Base-by-base conservation (phyloP, 345 rosid species). In the Populus pruinosa region DNA sequence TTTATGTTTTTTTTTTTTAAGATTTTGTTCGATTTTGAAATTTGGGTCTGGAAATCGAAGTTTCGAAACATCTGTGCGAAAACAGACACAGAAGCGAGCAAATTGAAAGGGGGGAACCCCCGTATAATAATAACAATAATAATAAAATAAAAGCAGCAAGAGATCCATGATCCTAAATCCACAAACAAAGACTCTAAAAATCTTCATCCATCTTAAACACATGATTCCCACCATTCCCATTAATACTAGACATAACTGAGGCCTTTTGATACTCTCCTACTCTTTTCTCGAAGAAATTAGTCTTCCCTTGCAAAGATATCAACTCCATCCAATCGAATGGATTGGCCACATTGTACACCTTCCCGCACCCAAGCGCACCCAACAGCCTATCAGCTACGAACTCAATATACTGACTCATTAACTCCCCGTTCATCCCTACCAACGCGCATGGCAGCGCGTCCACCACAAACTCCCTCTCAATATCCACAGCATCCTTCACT, bases 311-410 rank as follows among this genome's bases (percentile, higher is more conserved):
- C 59, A 92, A 83, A 2, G 94, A 90, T 1, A 94, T 94, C 70
- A 94, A 76, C 78, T 92, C 98, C 98, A 94, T 91, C 98, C 98
- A 94, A 79, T 94, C 98, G 81, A 94, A 94, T 0, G 98, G 97
- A 38, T 94, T 94, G 0, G 80, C 4, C 75, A 77, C 93, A 61
- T 77, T 77, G 78, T 91, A 94, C 71, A 87, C 68, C 86, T 92
- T 94, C n/a, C 88, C 89, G 78, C 71, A 87, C 49, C 94, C 97
- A 21, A 94, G 90, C 68, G 90, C 92, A 11, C 79, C 90, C 84
- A 94, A 49, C 36, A 94, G 67, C 72, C 97, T 82, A 76, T 94
- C 98, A 0, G 98, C 98, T 1, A 92, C 97, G 55, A 94, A 94
- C 83, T 94, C 94, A 8, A 96, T 94, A 78, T 92, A 96, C 83